A percentile compares a stretch with the other conserved stretches of the same genome.
These are phyloP conservation scores for Corylus avellana DNA, from an alignment of 306 rosid genomes.

Conservation along the genomic window DNA sequence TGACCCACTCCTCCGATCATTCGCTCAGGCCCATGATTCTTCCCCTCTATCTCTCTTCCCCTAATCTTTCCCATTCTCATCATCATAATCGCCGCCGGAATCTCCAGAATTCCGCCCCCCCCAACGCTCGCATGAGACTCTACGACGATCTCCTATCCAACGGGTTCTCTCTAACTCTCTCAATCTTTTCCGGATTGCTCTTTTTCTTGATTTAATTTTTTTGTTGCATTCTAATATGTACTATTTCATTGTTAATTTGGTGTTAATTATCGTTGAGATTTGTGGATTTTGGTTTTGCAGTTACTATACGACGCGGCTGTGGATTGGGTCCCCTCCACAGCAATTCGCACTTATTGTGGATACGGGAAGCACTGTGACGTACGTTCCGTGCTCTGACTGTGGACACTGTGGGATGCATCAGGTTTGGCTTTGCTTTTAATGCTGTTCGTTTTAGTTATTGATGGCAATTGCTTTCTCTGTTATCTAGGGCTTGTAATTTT, in stretches of 20 bases:
- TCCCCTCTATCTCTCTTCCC: conserved; percentile 64
- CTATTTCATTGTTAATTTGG: no score
- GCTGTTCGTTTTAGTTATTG: not conserved
- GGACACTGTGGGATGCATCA: conserved; percentile 77
- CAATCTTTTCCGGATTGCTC: not conserved
- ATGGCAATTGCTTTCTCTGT: not conserved
- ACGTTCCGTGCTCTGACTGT: conserved; percentile 90
- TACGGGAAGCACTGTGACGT: conserved; percentile 96
- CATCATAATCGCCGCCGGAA: conserved; percentile 53
- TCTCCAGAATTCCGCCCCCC: conserved; percentile 57
- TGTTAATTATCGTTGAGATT: not conserved
- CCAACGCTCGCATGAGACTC: conserved; percentile 85
- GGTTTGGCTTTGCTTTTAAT: conserved; percentile 21
- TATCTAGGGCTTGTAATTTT: not conserved
- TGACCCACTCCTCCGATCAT: not conserved
- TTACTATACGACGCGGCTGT: conserved; percentile 85
- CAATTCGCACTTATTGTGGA: conserved; percentile 88
- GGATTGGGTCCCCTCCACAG: conserved; percentile 98
- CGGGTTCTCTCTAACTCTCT: conserved; percentile 44
- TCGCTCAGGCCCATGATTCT: conserved; percentile 64
- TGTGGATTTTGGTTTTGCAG: conserved; percentile 32
- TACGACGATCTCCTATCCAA: conserved; percentile 84
- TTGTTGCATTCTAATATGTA: not conserved
- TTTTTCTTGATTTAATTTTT: not conserved
- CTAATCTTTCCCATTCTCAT: conserved; percentile 37